Conservation (phyloP, 305 asterid species). For the Ilex paraguariensis region DNA sequence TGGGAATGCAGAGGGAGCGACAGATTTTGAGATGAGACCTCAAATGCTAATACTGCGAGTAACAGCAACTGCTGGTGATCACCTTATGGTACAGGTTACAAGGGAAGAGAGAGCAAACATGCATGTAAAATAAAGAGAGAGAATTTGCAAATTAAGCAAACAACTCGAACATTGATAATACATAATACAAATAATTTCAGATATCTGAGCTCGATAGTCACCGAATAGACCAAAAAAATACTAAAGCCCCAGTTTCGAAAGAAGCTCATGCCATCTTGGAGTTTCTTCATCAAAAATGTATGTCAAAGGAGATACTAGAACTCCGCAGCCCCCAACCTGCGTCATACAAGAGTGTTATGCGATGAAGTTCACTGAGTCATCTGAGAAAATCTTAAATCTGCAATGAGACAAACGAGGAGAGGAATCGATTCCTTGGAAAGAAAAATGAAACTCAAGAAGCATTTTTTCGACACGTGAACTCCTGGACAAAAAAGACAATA, state of each 20-base stretch:
- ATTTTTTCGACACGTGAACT: too few relatives aligned
- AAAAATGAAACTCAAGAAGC: neutral
- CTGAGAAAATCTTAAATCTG: neutral
- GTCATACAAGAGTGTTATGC: neutral
- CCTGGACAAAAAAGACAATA: neutral
- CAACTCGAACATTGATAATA: too few relatives aligned
- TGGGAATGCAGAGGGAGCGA: too few relatives aligned
- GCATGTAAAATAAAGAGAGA: too few relatives aligned
- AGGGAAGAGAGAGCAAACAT: neutral
- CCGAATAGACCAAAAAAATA: neutral
- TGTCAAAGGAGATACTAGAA: constrained; percentile 82
- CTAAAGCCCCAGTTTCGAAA: constrained; percentile 60
- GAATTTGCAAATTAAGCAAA: neutral
- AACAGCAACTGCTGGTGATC: too few relatives aligned
- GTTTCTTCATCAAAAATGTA: constrained; percentile 96
- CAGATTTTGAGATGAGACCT: too few relatives aligned
- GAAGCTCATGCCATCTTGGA: constrained; percentile 93
- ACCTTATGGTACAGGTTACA: neutral
- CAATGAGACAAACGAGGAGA: neutral
- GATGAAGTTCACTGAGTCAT: neutral
- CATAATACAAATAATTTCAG: neutral
- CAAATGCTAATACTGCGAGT: too few relatives aligned
- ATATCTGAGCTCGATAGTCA: neutral
- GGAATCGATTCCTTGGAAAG: neutral
- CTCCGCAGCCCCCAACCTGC: constrained; percentile 99